These are phyloP conservation scores for Gynandropsis gynandra DNA, from an alignment of 345 rosid genomes.

Conservation along the genomic window DNA sequence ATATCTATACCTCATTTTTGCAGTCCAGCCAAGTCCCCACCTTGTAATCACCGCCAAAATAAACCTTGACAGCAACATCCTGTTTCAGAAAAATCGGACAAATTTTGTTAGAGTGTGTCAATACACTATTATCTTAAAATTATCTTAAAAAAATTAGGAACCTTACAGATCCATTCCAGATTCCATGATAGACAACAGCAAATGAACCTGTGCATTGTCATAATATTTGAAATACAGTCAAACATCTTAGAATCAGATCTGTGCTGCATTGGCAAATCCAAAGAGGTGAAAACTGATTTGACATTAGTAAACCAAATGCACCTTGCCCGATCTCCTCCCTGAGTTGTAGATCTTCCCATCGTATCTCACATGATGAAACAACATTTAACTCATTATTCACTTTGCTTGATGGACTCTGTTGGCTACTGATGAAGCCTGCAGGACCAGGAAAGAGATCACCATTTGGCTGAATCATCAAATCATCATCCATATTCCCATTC, in stretches of 20 bases:
- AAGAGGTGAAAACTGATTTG: slow-evolving; percentile 10
- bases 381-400: slow-evolving; percentile 34
- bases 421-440: slow-evolving; percentile 36
- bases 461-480: slow-evolving; percentile 26
- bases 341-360: slow-evolving; percentile 63
- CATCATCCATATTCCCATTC: slow-evolving; percentile 35
- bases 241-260: slow-evolving; percentile 1
- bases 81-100: slow-evolving; percentile 21
- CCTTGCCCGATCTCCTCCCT: slow-evolving; percentile 85
- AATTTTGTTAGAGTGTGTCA: background rate
- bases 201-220: slow-evolving; percentile 44
- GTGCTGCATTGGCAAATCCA: background rate
- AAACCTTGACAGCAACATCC: slow-evolving; percentile 91
- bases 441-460: slow-evolving; percentile 26
- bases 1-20: slow-evolving; percentile 66
- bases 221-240: background rate
- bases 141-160: slow-evolving; percentile 11
- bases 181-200: slow-evolving; percentile 63
- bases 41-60: slow-evolving; percentile 47
- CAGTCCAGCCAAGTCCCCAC: slow-evolving; percentile 51
- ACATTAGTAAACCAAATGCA: slow-evolving; percentile 23
- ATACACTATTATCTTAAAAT: background rate
- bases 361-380: slow-evolving; percentile 47
- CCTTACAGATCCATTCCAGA: slow-evolving; percentile 82
- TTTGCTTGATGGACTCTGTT: slow-evolving; percentile 40